Percentiles rank a stretch among this genome's conserved stretches.
Evolutionary conservation across 2,329 filamentous ascomycete genomes (phyloP).

Genomic region (Ceratocystis alfenasii): DNA sequence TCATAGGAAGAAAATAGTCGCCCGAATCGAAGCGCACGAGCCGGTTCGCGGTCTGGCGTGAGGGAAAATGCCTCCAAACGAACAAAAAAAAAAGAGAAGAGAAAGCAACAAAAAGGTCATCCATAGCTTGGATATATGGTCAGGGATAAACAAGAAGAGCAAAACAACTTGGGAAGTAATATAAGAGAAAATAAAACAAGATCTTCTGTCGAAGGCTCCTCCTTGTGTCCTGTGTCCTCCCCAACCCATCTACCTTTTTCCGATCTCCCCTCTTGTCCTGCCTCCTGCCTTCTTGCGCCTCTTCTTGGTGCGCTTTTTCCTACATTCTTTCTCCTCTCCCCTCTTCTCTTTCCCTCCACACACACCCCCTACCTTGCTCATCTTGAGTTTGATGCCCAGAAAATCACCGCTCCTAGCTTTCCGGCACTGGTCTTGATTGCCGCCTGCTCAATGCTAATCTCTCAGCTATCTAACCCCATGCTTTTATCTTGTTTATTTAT

Average conservation of each 20-base stretch:
- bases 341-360: not conserved
- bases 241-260: not conserved
- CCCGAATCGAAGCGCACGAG: no score
- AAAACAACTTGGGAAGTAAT: not conserved
- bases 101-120: no score
- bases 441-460: conserved; percentile 1
- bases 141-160: not conserved
- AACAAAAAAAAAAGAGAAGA: no score
- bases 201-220: conserved; percentile 1
- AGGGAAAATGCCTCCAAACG: no score
- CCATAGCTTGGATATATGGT: not conserved
- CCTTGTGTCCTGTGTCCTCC: not conserved
- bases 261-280: not conserved
- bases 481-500: not conserved
- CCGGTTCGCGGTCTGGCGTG: no score
- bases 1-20: no score
- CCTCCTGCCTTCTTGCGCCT: not conserved
- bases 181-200: not conserved
- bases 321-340: not conserved
- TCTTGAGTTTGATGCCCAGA: not conserved
- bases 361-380: not conserved
- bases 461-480: not conserved
- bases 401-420: not conserved
- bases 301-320: not conserved
- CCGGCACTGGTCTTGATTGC: not conserved